Base-by-base conservation (phyloP, 169 alveolate genomes). In the Eimeria necatrix region DNA sequence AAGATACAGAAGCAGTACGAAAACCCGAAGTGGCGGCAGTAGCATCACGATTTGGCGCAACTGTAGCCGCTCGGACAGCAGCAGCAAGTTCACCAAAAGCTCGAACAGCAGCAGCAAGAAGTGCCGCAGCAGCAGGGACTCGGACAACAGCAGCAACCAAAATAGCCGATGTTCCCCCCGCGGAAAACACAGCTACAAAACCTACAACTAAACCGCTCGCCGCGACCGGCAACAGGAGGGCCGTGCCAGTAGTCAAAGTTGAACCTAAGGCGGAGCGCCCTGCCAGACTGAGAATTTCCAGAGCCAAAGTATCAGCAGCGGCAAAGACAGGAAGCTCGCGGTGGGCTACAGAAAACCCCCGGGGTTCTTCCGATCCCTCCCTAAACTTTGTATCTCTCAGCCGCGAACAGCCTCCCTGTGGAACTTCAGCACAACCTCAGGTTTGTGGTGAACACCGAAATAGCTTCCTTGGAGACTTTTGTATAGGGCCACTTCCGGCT, bases 11-110 rank as follows among this genome's bases (percentile, higher is more conserved):
- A 48, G 18, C 89, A 20, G 61, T 9, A 49, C 10, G 4, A n/a
- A 4, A 64, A 49, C 49, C 46, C 22, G 46, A 48, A 22, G 56
- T 76, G 32, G 74, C 80, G 32, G 41, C 74, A 24, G 22, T 49
- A 10, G 53, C 91, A 59, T 10, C 49, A 74, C 8, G 56, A 74
- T 8, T 6, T 12, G 56, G 12, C 20, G 56, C 49, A 41, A 52
- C 85, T 9, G 56, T n/a, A 74, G 85, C 85, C 20, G 56, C 85
- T 12, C n/a, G 56, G 9, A n/a, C 74, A 81, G 73, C 91, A 81
- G 4, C 90, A 81, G 49, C 70, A 10, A 51, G 73, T 3, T 41
- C 90, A 81, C 46, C 59, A 76, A 26, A 5, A 76, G 61, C 90
- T 22, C n/a, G 73, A 52, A 18, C 70, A 52, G 90, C 71, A 49